Evolutionary conservation across 2,329 filamentous ascomycete species (phyloP).

Genomic region (Ceratocystis colombiana): DNA sequence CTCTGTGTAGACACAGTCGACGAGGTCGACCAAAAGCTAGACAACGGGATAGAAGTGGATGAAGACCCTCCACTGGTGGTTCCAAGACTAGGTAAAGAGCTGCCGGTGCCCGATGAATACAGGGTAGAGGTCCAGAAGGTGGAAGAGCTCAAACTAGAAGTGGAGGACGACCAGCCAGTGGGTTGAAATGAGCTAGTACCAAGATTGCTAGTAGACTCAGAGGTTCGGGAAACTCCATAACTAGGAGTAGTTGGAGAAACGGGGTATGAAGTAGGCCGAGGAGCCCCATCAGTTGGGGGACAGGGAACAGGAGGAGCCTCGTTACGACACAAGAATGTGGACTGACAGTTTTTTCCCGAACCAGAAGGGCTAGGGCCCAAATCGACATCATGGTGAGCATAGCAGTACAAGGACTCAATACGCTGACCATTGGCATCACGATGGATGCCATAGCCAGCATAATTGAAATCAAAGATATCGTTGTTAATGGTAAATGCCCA

Average conservation of each 20-base stretch:
- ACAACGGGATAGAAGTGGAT: neutral
- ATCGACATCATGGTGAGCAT: constrained; percentile 3
- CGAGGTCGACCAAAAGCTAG: neutral
- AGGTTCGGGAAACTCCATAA: neutral
- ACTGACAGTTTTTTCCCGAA: neutral
- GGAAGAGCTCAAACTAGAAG: neutral
- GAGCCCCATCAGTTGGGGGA: constrained; percentile 3
- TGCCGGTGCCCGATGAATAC: neutral
- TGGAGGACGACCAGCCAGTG: neutral
- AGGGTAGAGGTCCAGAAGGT: constrained; percentile 7
- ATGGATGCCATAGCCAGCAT: constrained; percentile 21
- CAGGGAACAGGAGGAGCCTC: constrained; percentile 17
- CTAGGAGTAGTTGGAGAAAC: constrained; percentile 10
- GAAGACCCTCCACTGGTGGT: neutral
- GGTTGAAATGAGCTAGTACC: neutral
- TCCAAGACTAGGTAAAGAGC: neutral
- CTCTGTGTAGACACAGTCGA: neutral
- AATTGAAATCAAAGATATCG: constrained; percentile 16
- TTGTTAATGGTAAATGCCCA: constrained; percentile 21
- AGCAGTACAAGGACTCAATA: constrained; percentile 20
- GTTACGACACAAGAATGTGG: constrained; percentile 17
- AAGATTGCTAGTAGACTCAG: neutral
- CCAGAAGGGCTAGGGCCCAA: constrained; percentile 1
- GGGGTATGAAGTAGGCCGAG: constrained; percentile 10
- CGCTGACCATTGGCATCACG: neutral